Evolutionary conservation across 164 flowering plant species (phyloP).

Genomic region (Vitis riparia): DNA sequence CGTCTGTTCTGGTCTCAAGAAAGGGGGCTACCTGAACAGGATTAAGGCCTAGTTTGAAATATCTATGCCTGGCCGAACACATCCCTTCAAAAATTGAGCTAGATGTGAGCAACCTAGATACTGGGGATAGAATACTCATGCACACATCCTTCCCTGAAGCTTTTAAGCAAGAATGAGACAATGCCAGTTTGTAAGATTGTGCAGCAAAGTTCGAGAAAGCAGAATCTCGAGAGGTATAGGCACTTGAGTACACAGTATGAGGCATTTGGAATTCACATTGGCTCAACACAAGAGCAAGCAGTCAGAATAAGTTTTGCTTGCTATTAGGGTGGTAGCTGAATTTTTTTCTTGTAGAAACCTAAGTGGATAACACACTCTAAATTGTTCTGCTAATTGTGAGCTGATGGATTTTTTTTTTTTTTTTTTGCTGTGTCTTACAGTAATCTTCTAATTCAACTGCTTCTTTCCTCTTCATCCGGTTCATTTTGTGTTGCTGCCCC

Average conservation of each 20-base stretch:
- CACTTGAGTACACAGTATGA: too few species aligned
- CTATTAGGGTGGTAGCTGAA: too few species aligned
- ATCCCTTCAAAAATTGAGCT: conserved; percentile 83
- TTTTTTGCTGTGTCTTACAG: too few species aligned
- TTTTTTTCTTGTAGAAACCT: too few species aligned
- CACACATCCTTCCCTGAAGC: conserved; percentile 70
- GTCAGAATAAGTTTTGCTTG: too few species aligned
- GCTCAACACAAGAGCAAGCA: too few species aligned
- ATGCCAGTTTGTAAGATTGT: conserved; percentile 74
- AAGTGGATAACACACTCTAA: too few species aligned
- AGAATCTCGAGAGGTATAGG: conserved; percentile 18
- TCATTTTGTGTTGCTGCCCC: background rate
- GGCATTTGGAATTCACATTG: too few species aligned
- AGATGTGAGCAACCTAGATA: conserved; percentile 81
- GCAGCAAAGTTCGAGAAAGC: conserved; percentile 23
- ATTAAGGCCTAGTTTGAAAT: conserved; percentile 52
- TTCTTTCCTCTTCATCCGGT: background rate
- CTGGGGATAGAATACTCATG: conserved; percentile 60
- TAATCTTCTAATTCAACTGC: too few species aligned
- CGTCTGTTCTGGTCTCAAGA: conserved; percentile 67
- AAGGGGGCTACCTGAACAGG: conserved; percentile 63
- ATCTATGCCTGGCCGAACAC: conserved; percentile 65
- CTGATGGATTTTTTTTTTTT: too few species aligned
- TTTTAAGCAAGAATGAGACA: conserved; percentile 60
- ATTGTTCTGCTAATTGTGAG: too few species aligned